These are phyloP conservation scores for Styphnolobium japonicum DNA, from an alignment of 306 rosid species.

Conservation along the genomic window DNA sequence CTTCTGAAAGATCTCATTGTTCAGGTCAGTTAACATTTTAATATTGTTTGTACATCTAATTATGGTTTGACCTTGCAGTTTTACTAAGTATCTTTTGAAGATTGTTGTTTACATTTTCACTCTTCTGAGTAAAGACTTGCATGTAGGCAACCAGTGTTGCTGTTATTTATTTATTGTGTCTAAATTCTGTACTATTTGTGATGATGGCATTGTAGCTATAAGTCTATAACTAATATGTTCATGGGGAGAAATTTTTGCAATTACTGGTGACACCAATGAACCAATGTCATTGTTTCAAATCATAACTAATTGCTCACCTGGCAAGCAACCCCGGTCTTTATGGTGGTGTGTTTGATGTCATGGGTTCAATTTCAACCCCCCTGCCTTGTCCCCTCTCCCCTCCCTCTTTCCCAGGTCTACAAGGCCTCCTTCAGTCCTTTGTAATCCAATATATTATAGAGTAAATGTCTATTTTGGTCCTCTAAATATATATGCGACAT, in stretches of 20 bases:
- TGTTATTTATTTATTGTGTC: neutral
- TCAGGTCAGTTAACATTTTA: constrained; percentile 57
- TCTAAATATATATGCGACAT: no score
- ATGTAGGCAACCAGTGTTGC: neutral
- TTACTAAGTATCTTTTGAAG: neutral
- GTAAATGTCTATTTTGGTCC: no score
- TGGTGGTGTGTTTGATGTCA: neutral
- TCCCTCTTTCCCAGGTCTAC: neutral
- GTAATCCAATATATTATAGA: neutral
- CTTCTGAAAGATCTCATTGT: constrained; percentile 83
- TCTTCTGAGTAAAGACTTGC: neutral
- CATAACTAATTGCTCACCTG: neutral
- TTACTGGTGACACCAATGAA: constrained; percentile 2
- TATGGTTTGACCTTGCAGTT: constrained; percentile 7
- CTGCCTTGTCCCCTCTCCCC: neutral
- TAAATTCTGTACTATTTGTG: neutral
- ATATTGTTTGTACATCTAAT: neutral
- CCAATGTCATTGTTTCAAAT: constrained; percentile 1
- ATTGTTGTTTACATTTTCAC: neutral
- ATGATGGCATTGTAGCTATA: neutral
- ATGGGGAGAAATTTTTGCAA: neutral
- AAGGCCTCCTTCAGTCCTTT: neutral
- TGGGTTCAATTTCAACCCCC: neutral
- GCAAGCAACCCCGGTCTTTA: neutral
- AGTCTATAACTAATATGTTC: neutral